Percentiles rank a stretch among this genome's conserved stretches.
Evolutionary conservation across 1,139 yeast genomes (phyloP).

Genomic region (Trichomonascaceae sp.): DNA sequence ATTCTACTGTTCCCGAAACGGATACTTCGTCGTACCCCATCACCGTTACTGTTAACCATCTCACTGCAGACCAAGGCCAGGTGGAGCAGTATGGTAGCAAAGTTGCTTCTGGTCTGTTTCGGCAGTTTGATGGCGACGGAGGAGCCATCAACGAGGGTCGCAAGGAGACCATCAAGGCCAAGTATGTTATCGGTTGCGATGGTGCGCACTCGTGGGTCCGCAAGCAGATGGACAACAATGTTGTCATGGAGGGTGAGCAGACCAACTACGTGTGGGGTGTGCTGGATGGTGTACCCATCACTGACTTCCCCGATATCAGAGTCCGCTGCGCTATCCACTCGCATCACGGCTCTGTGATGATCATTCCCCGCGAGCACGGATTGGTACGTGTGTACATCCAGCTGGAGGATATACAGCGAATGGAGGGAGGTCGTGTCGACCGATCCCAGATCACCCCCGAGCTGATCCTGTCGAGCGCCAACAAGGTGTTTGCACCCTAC

Average conservation of each 20-base stretch:
- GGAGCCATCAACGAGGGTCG: conserved; percentile 7
- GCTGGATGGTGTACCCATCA: conserved; percentile 26
- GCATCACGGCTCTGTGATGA: conserved; percentile 25
- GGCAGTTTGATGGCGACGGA: conserved; percentile 24
- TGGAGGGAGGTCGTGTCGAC: conserved; percentile 16
- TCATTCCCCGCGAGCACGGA: conserved; percentile 28
- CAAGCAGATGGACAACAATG: conserved; percentile 15
- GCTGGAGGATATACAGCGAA: conserved; percentile 21
- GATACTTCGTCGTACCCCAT: conserved; percentile 24
- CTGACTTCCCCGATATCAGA: conserved; percentile 29
- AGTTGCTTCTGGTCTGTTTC: conserved; percentile 23
- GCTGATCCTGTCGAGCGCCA: conserved; percentile 22
- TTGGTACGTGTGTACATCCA: conserved; percentile 26
- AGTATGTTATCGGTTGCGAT: conserved; percentile 28
- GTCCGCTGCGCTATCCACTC: conserved; percentile 27
- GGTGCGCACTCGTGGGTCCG: conserved; percentile 31
- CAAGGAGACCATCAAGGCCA: conserved; percentile 19
- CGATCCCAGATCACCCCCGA: conserved; percentile 23
- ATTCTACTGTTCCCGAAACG: conserved; percentile 13
- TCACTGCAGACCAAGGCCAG: conserved; percentile 13
- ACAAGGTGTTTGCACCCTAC: conserved; percentile 24
- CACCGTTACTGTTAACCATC: conserved; percentile 17
- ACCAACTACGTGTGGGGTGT: conserved; percentile 31
- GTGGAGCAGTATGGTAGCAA: conserved; percentile 22
- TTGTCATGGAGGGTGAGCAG: conserved; percentile 26